Evolutionary conservation across 1,284 basidiomycete genomes (phyloP), one percentile per base, ranked within the genome.

Genomic region (Ustilago xerochloae): DNA sequence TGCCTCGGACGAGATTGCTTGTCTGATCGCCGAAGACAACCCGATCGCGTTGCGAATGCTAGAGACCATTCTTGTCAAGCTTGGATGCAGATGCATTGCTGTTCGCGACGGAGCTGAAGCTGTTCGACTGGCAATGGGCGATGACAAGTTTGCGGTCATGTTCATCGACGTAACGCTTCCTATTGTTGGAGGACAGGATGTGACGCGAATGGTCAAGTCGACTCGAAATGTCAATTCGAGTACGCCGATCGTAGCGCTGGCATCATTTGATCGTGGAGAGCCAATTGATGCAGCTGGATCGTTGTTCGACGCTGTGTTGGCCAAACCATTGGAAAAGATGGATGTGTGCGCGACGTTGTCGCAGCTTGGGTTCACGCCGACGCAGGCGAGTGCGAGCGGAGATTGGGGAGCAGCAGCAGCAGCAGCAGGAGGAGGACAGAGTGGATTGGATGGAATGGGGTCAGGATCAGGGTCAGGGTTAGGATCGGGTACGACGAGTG

Each of bases 81-180:
- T 98, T 72, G 96, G 96, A 1, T 97, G 94, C 85, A 90, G 94
- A 18, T 94, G 93, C 84, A 91, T 97, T 2, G 91, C 95, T 6
- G 96, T 97, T 20, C 90, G 93, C 53, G 94, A 99, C 85, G 97
- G 96, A 13, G 94, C 94, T 6, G 94, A 97, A 83, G 96, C 96
- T 22, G 91, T 98, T 75, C 94, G 94, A 74, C 91, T 96, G 63
- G 95, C 95, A 10, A 96, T 97, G 90, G 93, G 94, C 50, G 94
- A 94, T 92, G 93, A 93, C 84, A 87, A 92, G 89, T 75, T 45
- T 63, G 86, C 85, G 3, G 91, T 82, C 41, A 92, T 94, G 79
- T 87, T 94, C 76, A 92, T 94, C 91, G 93, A 94, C 81, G 87
- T 93, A 63, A 90, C 93, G 73, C 93, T 94, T 90, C 93, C 93